Evolutionary conservation across 2,329 filamentous ascomycete species (phyloP).

Genomic region (Aspergillus sp.): DNA sequence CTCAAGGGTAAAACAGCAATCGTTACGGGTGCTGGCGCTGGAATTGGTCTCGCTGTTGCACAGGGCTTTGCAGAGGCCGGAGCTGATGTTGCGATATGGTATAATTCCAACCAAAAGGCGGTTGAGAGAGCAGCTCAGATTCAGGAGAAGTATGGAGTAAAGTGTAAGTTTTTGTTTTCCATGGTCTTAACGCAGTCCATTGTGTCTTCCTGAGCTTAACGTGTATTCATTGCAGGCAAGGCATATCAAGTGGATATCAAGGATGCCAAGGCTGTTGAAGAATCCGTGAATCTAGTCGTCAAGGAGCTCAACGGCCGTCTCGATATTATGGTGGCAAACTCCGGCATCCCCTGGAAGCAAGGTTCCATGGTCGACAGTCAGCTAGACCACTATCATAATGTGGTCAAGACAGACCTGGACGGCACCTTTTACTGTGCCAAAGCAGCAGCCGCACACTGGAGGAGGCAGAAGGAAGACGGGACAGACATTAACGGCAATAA

Average conservation of each 20-base stretch:
- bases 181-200: too few species aligned
- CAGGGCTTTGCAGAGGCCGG: constrained; percentile 59
- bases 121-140: constrained; percentile 53
- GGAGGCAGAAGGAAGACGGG: constrained; percentile 59
- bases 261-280: constrained; percentile 32
- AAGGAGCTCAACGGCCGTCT: constrained; percentile 65
- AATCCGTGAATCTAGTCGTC: constrained; percentile 33
- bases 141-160: constrained; percentile 56
- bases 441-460: constrained; percentile 60
- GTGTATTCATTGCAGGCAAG: constrained; percentile 35
- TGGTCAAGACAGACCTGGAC: constrained; percentile 63
- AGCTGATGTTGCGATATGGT: constrained; percentile 64
- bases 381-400: constrained; percentile 54
- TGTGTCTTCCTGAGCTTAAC: too few species aligned
- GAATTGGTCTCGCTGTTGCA: constrained; percentile 58
- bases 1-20: constrained; percentile 62
- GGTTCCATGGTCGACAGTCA: constrained; percentile 24
- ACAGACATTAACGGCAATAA: constrained; percentile 54
- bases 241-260: constrained; percentile 43
- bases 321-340: constrained; percentile 71
- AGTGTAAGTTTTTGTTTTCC: constrained; percentile 38
- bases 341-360: constrained; percentile 48
- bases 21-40: constrained; percentile 59
- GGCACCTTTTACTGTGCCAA: constrained; percentile 69
- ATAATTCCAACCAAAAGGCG: constrained; percentile 59